A percentile compares a stretch with the other conserved stretches of the same genome.
phyloP scores from a whole-genome alignment of 352 stramenopile genomes.

The Pythium aquatile region DNA sequence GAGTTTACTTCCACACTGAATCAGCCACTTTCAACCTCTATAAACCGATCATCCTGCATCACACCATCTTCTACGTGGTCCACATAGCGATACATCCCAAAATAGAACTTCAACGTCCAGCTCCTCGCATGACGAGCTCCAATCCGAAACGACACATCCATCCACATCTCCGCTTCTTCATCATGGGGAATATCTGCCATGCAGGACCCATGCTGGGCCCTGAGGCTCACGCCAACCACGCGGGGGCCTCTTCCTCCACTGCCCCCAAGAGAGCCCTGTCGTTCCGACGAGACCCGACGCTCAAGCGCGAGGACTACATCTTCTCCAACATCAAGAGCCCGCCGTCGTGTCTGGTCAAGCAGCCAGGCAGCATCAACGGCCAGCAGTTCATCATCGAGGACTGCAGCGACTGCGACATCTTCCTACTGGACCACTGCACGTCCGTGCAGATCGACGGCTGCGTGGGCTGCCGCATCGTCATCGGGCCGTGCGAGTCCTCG shows the following conservation, averaged over 20 bases:
- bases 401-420: slow-evolving; percentile 72
- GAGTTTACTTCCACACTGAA: neutral
- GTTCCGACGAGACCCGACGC: slow-evolving; percentile 59
- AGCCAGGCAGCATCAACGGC: slow-evolving; percentile 61
- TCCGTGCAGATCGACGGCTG: slow-evolving; percentile 79
- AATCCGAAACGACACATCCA: neutral
- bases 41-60: neutral
- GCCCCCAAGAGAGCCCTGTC: slow-evolving; percentile 24
- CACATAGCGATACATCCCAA: slow-evolving; percentile 1
- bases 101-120: slow-evolving; percentile 19
- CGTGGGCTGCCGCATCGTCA: slow-evolving; percentile 63
- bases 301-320: slow-evolving; percentile 74
- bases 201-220: slow-evolving; percentile 26
- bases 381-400: slow-evolving; percentile 83
- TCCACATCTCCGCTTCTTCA: neutral
- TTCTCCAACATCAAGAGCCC: slow-evolving; percentile 42
- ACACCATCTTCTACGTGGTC: slow-evolving; percentile 1
- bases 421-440: slow-evolving; percentile 72
- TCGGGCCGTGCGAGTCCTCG: slow-evolving; percentile 66
- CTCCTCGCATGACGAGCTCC: neutral
- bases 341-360: slow-evolving; percentile 46
- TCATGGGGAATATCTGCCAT: slow-evolving; percentile 68
- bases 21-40: neutral
- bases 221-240: neutral
- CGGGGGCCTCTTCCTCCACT: neutral